These are phyloP conservation scores for Cercospora zeae-maydis DNA, from an alignment of 2,329 filamentous ascomycete genomes.

Conservation along the genomic window DNA sequence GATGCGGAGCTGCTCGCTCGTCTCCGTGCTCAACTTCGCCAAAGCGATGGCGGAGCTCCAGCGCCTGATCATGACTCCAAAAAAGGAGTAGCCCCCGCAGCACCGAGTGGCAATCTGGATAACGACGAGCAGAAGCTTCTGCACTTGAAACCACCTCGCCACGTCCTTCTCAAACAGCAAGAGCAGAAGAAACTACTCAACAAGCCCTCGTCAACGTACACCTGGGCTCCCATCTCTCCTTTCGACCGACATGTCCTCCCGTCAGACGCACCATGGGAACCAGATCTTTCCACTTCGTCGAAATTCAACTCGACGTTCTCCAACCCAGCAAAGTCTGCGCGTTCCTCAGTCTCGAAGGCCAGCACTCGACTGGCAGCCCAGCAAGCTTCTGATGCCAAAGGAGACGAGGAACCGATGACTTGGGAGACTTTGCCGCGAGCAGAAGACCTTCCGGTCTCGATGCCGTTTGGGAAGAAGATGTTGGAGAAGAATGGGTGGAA, in stretches of 20 bases:
- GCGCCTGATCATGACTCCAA: not conserved
- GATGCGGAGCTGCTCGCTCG: not conserved
- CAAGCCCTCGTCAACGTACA: not conserved
- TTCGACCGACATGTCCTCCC: not conserved
- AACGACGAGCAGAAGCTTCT: not conserved
- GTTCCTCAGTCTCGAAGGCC: not conserved
- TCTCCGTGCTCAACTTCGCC: not conserved
- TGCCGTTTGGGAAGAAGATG: not conserved
- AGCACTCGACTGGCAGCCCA: not conserved
- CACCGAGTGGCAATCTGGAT: not conserved
- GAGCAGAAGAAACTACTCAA: not conserved
- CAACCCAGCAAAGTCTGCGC: not conserved
- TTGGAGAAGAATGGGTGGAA: not conserved
- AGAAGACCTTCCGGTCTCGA: not conserved
- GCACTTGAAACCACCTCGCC: not conserved
- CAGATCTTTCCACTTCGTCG: not conserved
- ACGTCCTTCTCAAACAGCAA: not conserved
- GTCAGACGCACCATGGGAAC: not conserved
- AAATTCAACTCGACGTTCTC: not conserved
- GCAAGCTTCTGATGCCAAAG: not conserved
- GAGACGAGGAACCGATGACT: not conserved
- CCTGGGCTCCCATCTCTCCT: not conserved
- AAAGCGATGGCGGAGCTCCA: not conserved
- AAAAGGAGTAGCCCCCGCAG: not conserved
- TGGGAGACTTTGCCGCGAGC: not conserved